Base-by-base conservation (phyloP, 2,329 filamentous ascomycete species). In the Penicillium sp. region DNA sequence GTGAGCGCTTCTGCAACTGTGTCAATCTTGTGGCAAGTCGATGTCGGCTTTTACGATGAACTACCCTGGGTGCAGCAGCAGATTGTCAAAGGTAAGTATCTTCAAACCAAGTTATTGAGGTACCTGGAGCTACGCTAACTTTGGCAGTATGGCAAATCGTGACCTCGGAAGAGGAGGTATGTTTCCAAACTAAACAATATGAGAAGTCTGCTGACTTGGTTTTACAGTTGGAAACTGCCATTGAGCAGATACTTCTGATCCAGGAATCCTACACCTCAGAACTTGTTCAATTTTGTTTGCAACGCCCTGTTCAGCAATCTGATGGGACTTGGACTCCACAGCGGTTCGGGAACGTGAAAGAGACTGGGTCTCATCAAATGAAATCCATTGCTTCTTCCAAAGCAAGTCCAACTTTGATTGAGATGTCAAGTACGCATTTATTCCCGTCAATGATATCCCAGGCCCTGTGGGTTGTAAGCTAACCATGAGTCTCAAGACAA, bases 1-100 rank as follows among this genome's bases (percentile, higher is more conserved):
- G 59, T 59, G 1, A 40, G 49, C 8, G 54, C 59, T 38, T 56
- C 53, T 37, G 29, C 37, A 43, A 47, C 47, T 37, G 22, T 60
- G 37, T 60, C 42, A 38, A 60, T 68, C 16, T 14, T 66, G 4
- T 67, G 65, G 65, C 64, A 66, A 32, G 42, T 68, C n/a, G 63
- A 66, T 45, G 39, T 61, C 4, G 64, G 58, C 5, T 65, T 55
- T 34, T 58, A 60, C 18, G 56, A 60, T 14, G 59, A 62, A 8
- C 22, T 48, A 20, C 51, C 60, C 7, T 45, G 50, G 47, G n/a
- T 56, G 8, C 39, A 51, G n/a, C 59, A 62, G 43, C 63, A 67
- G 44, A 55, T 60, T 26, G 58, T 63, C 9, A 61, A 64, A 61
- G 54, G 61, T 60, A 50, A 26, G 31, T n/a, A 6, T 18, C n/a